Base-by-base conservation (phyloP, 2,329 filamentous ascomycete species). In the Botrytis sinoallii region DNA sequence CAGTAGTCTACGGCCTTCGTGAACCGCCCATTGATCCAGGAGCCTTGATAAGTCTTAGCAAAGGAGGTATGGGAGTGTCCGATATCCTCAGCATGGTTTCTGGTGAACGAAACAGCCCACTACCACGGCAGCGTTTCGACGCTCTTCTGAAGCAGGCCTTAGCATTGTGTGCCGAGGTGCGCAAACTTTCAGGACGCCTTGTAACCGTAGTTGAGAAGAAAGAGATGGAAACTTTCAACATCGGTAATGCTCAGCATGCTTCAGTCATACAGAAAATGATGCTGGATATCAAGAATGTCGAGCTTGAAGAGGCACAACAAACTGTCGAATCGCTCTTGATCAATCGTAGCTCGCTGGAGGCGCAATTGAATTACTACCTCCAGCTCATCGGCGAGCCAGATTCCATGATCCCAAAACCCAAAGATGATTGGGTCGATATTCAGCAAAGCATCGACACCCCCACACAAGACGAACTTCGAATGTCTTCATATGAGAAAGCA, bases 201-300 rank as follows among this genome's bases (percentile, higher is more conserved):
- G 20, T 64, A 12, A 4, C 61, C 16, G 61, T n/a, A 29, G 25
- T 64, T 8, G 61, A 64, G 10, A 64, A 44, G 61, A 64, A 64
- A 20, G 61, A 70, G 16, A n/a, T 22, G 25, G 66, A 69, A 38
- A 35, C 1, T 12, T 32, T 14, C 25, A 69, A 57, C 38, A 20
- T 32, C 35, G 32, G 35, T 1, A 14, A 2, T n/a, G 32, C 38
- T 3, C 32, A 55, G 29, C 48, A 69, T 12, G 57, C 16, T 25
- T 40, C n/a, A 35, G 60, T n/a, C 8, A 69, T 59, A 55, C 48
- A 57, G 38, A n/a, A 55, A 69, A 69, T 69, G 66, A 57, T 69
- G 66, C 35, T 69, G 25, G 44, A 69, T 10, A 69, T 69, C 38
- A 69, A 69, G 38, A 16, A 10, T 12, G 18, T 69, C 1, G 66